Evolutionary conservation across 352 stramenopile species (phyloP), one percentile per base, ranked within the genome.

Genomic region (Aphanomyces euteiches): DNA sequence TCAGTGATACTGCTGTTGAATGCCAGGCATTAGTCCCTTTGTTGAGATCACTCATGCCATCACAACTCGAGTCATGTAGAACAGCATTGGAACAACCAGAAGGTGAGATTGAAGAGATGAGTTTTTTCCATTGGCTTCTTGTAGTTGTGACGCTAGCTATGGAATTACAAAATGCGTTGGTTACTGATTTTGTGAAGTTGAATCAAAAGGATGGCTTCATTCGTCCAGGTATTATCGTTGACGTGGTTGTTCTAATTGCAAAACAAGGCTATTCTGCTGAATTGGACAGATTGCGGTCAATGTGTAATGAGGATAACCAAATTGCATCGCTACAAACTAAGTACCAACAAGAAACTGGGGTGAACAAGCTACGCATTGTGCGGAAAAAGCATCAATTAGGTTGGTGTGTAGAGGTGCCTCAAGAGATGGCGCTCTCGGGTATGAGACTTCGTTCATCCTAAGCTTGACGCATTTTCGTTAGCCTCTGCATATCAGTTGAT

Each of bases 201-300:
- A 90, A 90, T 58, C 78, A 79, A 6, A 84, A 83, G 40, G 79
- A 53, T 19, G 81, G 79, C 0, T 92, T 92, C 48, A 79, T 92
- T 45, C 74, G 76, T 13, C 17, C 28, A 12, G 63, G 63, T 66
- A 10, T 7, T 7, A 59, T 8, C 28, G 28, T 28, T 28, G 28
- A 28, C 0, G 28, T 28, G 28, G 28, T 28, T 28, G 28, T 2
- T 28, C 28, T 28, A 28, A 28, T 28, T 28, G 28, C 28, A 28
- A 28, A 28, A 28, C 2, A 54, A 21, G 85, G 85, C 15, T 90
- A 90, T 53, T 84, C 78, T 5, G 19, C 56, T 36, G 79, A 88
- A 41, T 72, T 92, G 13, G 85, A 92, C 64, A 77, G 77, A 12
- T 92, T 81, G 85, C 83, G 78, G 73, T 43, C 65, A 41, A 66